Evolutionary conservation across 306 rosid genomes (phyloP).

Genomic region (Pyrus bretschneideri): DNA sequence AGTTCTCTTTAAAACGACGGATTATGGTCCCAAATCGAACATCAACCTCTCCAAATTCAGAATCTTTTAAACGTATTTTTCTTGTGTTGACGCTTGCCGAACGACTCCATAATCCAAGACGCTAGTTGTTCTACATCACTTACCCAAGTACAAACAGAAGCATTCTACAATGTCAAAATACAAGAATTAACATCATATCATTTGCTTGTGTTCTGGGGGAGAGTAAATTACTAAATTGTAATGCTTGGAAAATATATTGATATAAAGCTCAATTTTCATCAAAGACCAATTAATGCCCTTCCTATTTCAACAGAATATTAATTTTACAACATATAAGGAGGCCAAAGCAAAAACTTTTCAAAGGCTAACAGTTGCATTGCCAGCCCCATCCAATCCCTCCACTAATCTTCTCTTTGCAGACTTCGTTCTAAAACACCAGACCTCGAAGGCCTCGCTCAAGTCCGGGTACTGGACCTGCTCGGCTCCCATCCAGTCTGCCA

Average conservation of each 20-base stretch:
- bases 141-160: too few species aligned
- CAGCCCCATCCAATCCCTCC: conserved; percentile 46
- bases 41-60: too few species aligned
- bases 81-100: too few species aligned
- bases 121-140: too few species aligned
- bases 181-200: too few species aligned
- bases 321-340: neutral
- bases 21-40: too few species aligned
- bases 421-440: conserved; percentile 91
- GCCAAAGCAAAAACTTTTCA: conserved; percentile 11
- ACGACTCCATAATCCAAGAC: too few species aligned
- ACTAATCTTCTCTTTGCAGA: conserved; percentile 80
- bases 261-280: conserved; percentile 3
- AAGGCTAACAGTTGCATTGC: conserved; percentile 29
- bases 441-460: conserved; percentile 84
- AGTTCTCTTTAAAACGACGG: too few species aligned
- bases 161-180: too few species aligned
- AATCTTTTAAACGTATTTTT: too few species aligned
- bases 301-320: neutral
- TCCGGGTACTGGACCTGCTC: conserved; percentile 66
- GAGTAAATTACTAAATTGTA: neutral
- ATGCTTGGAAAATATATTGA: neutral
- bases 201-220: neutral
- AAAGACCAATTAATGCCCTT: neutral
- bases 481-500: conserved; percentile 71